phyloP scores from a whole-genome alignment of 768 basidiomycete species.

The Saitozyma sp. region DNA sequence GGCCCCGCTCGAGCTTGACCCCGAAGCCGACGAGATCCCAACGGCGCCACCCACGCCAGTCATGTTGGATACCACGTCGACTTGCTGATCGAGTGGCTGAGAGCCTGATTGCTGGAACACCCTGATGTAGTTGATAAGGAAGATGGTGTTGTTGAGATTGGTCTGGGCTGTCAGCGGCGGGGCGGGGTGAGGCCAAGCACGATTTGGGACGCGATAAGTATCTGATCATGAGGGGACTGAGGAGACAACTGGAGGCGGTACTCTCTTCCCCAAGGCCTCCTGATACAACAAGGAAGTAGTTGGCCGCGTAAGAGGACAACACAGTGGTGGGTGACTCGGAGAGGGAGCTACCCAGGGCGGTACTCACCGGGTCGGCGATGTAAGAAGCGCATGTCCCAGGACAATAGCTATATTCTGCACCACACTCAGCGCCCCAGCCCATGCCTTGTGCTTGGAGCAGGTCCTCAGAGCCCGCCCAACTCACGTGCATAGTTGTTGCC shows the following conservation, averaged over 20 bases:
- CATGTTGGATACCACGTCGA: constrained; percentile 21
- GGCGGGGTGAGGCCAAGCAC: background rate
- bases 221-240: no score
- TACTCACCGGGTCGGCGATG: constrained; percentile 41
- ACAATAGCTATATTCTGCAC: constrained; percentile 37
- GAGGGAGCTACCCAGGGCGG: background rate
- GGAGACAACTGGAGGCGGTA: no score
- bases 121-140: constrained; percentile 47
- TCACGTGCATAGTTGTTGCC: constrained; percentile 37
- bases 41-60: constrained; percentile 38
- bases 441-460: background rate
- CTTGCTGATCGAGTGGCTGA: constrained; percentile 12
- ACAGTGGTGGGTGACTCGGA: background rate
- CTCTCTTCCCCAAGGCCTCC: no score
- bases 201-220: no score
- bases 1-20: no score
- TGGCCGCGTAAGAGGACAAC: background rate
- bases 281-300: background rate
- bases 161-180: constrained; percentile 20
- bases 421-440: background rate
- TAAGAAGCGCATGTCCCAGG: constrained; percentile 48
- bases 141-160: constrained; percentile 47
- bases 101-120: constrained; percentile 40
- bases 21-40: background rate
- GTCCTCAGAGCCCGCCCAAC: constrained; percentile 1